Evolutionary conservation across 331 rosid genomes (phyloP).

Genomic region (Prunus yedoensis): DNA sequence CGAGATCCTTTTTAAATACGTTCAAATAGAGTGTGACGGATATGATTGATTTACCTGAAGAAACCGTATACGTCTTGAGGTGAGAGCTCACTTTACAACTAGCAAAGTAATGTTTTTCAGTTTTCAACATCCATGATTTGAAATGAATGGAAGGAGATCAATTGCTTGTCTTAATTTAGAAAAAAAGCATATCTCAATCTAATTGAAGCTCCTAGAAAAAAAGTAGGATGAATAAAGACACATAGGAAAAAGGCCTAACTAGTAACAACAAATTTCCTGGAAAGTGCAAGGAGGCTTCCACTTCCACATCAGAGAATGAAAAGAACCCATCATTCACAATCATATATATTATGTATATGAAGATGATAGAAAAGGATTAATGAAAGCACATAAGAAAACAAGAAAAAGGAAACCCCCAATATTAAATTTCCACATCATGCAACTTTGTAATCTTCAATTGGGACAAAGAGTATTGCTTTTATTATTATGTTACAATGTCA

Average conservation of each 20-base stretch:
- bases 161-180: neutral
- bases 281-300: constrained; percentile 38
- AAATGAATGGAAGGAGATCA: neutral
- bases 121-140: neutral
- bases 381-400: neutral
- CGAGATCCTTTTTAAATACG: no score
- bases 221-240: neutral
- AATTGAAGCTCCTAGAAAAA: neutral
- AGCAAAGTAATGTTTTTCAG: no score
- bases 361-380: neutral
- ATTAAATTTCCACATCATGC: constrained; percentile 5
- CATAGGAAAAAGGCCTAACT: constrained; percentile 1
- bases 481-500: constrained; percentile 2
- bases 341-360: neutral
- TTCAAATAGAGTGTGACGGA: no score
- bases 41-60: no score
- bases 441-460: constrained; percentile 21
- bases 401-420: neutral
- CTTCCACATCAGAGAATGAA: neutral
- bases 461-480: constrained; percentile 9
- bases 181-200: neutral
- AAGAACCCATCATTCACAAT: neutral
- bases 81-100: no score
- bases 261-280: constrained; percentile 17
- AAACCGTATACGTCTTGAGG: no score